Percentiles rank a stretch among this genome's conserved stretches.
phyloP scores from a whole-genome alignment of 129 eudicot genomes.

The Flaveria trinervia region DNA sequence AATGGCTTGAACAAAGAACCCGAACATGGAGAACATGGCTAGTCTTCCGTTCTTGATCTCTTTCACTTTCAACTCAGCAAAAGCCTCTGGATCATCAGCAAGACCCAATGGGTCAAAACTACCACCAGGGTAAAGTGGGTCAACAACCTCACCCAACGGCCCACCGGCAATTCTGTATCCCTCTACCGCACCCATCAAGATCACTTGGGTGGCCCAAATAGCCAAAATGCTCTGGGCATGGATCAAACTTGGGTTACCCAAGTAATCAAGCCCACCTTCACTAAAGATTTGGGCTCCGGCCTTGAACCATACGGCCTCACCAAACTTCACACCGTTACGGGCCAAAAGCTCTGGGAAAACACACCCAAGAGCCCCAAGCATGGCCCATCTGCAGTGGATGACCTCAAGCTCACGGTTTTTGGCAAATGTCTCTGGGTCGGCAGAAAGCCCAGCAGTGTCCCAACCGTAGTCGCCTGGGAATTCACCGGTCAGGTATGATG shows the following conservation, averaged over 20 bases:
- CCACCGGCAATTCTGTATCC: constrained; percentile 79
- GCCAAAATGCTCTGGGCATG: constrained; percentile 81
- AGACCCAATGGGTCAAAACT: constrained; percentile 75
- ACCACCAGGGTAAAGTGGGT: constrained; percentile 77
- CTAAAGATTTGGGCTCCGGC: constrained; percentile 77
- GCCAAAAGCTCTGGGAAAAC: constrained; percentile 76
- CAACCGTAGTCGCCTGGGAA: constrained; percentile 79
- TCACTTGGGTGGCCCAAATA: constrained; percentile 68
- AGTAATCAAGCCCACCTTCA: constrained; percentile 75
- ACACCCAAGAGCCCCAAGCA: constrained; percentile 67
- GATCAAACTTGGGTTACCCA: constrained; percentile 69
- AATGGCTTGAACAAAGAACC: constrained; percentile 74
- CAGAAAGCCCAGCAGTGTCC: constrained; percentile 76
- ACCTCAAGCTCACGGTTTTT: constrained; percentile 76
- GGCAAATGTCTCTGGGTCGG: constrained; percentile 74
- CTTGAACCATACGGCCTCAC: constrained; percentile 79
- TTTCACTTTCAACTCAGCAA: constrained; percentile 74
- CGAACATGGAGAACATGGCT: constrained; percentile 79
- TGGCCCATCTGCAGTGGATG: constrained; percentile 49
- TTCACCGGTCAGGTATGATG: constrained; percentile 75
- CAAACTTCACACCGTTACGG: constrained; percentile 75
- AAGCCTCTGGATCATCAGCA: constrained; percentile 74
- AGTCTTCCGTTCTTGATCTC: constrained; percentile 69
- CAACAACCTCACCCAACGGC: constrained; percentile 67
- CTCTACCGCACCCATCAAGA: constrained; percentile 77